Evolutionary conservation across 306 rosid genomes (phyloP), one percentile per base, ranked within the genome.

Genomic region (Senna siamea): DNA sequence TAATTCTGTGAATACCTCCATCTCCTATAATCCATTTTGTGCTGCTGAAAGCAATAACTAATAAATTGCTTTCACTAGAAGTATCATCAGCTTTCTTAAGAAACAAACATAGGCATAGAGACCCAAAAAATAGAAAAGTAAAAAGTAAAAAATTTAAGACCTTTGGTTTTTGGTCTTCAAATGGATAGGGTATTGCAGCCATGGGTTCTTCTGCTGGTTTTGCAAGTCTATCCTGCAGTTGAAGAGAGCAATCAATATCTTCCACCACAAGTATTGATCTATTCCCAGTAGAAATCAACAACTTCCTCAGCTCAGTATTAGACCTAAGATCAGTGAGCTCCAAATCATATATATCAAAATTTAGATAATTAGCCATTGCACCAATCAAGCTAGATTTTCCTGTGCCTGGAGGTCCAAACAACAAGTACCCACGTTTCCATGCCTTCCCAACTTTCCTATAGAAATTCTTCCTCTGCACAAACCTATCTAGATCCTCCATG

Each of bases 361-460:
- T 76, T 0, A 82, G 66, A 57, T 73, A 78, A 59, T 82, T 82
- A 0, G 83, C 83, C 77, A 82, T 78, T 0, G 86, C 86, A 35
- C 56, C 80, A 17, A 82, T 64, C 75, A 78, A 74, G 19, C 83
- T 82, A 1, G 83, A 82, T 53, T 78, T 82, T 4, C 86, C 83
- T 2, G 83, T 82, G 1, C 80, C 86, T 0, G 81, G 78, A 20
- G 86, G 81, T 0, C 86, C 83, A 43, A 62, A 79, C 37, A 78
- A 63, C 71, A 83, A 58, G 47, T 83, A 83, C 5, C 83, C 83
- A 5, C 79, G 37, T 9, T 83, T 83, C 83, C 86, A 82, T 10
- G 86, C 81, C 72, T 75, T 82, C 4, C 86, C 83, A n/a, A 82
- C 76, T 38, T 34, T 83, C 65, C 64, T 68, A 13, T 83, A 76